Base-by-base conservation (phyloP, 495 filamentous ascomycete species). In the Margaritispora aquatica region DNA sequence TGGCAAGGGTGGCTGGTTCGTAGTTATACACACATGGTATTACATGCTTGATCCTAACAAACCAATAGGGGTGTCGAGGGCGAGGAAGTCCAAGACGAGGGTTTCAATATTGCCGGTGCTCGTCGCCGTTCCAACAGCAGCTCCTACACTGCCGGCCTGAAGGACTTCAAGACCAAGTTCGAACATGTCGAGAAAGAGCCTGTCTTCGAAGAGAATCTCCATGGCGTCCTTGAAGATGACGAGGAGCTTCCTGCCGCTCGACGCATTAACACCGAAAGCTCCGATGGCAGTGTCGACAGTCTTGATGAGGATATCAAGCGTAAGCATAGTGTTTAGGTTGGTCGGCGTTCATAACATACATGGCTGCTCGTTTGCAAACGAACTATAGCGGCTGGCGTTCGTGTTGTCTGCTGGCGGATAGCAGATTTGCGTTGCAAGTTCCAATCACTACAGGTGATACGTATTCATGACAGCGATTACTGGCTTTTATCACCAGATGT, bases 111-210 rank as follows among this genome's bases (percentile, higher is more conserved):
- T 56, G 79, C 79, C 75, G 95, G 96, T 66, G 79, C 90, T 36
- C 90, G 93, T 62, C 93, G 93, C 72, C 92, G 88, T 65, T 93
- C 90, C 69, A 97, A 96, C 75, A 92, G 86, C 74, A 92, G 86
- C 75, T 80, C 82, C 56, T 78, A 87, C 60, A 83, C 80, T 19
- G 72, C 75, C 62, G 69, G 77, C 67, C 71, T 85, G 48, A 79
- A 82, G 41, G 78, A 85, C 63, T 86, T 95, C 72, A 87, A 88
- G 77, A 91, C 88, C 70, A 96, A 96, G 71, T 96, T 96, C 68
- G 91, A 96, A 71, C 75, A 83, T n/a, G 69, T 85, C 68, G 92
- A 96, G 61, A 76, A 79, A 13, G 91, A 95, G 67, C 92, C 91
- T 56, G 87, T 92, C 58, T 96, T 95, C 64, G 89, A 96, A 70